phyloP scores from a whole-genome alignment of 2,329 filamentous ascomycete genomes.

The Xylariaceae sp. region DNA sequence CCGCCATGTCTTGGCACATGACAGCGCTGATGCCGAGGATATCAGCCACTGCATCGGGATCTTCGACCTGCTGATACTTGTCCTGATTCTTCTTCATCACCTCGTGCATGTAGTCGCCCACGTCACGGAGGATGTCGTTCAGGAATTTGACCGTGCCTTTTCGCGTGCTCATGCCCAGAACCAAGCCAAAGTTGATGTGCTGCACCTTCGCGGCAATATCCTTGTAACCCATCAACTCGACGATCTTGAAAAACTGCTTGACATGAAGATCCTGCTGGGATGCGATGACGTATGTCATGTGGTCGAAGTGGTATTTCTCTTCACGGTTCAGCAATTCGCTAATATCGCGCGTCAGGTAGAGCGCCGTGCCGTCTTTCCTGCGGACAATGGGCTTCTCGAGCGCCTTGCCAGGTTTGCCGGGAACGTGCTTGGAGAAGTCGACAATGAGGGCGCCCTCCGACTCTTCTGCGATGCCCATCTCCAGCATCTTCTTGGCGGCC shows the following conservation, averaged over 20 bases:
- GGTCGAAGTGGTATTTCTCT: conserved; percentile 59
- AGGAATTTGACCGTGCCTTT: conserved; percentile 60
- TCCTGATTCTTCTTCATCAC: conserved; percentile 86
- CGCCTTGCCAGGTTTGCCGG: conserved; percentile 61
- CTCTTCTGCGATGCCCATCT: conserved; percentile 61
- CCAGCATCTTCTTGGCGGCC: conserved; percentile 55
- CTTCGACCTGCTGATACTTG: conserved; percentile 85
- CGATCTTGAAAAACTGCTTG: conserved; percentile 69
- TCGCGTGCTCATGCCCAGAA: conserved; percentile 64
- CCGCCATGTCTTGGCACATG: conserved; percentile 97
- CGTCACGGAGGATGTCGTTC: conserved; percentile 66
- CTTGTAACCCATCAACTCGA: conserved; percentile 63
- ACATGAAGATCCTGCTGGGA: conserved; percentile 68
- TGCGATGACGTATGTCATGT: conserved; percentile 76
- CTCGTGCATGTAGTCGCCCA: conserved; percentile 94
- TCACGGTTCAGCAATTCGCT: conserved; percentile 64
- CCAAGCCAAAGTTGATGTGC: conserved; percentile 72
- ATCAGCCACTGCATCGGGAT: conserved; percentile 78
- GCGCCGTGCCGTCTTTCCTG: conserved; percentile 68
- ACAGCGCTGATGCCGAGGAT: conserved; percentile 88
- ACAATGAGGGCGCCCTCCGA: conserved; percentile 68
- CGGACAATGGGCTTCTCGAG: conserved; percentile 66
- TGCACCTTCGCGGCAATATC: conserved; percentile 64
- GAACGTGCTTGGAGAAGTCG: conserved; percentile 63
- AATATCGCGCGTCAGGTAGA: conserved; percentile 75